Evolutionary conservation across 2,329 filamentous ascomycete species (phyloP).

Genomic region (Fusarium sulawesiense): DNA sequence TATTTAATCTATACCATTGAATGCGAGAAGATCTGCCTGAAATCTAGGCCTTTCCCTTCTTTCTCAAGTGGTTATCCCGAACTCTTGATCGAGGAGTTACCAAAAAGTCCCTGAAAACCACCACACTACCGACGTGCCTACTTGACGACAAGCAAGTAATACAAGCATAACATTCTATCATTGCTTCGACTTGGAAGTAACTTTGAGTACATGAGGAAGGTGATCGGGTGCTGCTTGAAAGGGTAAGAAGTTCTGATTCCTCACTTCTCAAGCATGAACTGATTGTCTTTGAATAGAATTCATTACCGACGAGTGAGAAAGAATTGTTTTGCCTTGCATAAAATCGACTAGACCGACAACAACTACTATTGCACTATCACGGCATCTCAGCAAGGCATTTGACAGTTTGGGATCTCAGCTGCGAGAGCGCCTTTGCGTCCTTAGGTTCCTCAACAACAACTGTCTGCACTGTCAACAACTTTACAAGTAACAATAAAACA

Average conservation of each 20-base stretch:
- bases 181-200: not conserved
- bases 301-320: not conserved
- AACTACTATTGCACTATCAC: not conserved
- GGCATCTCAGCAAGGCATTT: not conserved
- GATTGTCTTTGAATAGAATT: not conserved
- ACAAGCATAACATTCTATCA: not conserved
- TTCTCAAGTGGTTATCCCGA: not conserved
- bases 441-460: not conserved
- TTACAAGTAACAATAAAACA: not conserved
- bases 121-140: not conserved
- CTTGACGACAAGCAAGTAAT: not conserved
- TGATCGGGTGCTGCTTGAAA: not conserved
- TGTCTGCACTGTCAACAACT: not conserved
- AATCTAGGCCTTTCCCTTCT: not conserved
- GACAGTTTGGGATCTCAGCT: not conserved
- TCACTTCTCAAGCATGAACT: not conserved
- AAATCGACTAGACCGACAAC: not conserved
- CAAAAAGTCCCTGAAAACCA: not conserved
- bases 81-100: not conserved
- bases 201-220: not conserved
- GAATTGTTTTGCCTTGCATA: not conserved
- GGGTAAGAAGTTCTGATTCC: not conserved
- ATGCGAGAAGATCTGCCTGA: not conserved
- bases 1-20: not conserved
- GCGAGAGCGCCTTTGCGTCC: not conserved